A percentile compares a stretch with the other conserved stretches of the same genome.
These are phyloP conservation scores for Hypoxylon sp. DNA, from an alignment of 2,329 filamentous ascomycete species.

Conservation along the genomic window DNA sequence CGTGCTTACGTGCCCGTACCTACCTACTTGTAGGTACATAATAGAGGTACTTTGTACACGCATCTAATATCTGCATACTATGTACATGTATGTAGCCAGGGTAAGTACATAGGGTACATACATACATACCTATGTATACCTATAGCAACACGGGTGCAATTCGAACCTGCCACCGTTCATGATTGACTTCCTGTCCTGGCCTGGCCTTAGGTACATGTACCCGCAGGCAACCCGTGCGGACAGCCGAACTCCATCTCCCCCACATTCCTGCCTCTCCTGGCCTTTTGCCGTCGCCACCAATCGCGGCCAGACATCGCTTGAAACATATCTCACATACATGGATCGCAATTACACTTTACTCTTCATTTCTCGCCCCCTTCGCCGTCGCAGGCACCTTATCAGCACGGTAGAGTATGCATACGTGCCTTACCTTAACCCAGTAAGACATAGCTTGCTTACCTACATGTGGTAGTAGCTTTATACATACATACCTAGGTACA, in stretches of 20 bases:
- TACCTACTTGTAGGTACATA: too few relatives aligned
- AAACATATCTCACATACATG: slow-evolving; percentile 29
- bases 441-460: slow-evolving; percentile 25
- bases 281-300: slow-evolving; percentile 13
- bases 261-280: slow-evolving; percentile 28
- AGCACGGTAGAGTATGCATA: slow-evolving; percentile 14
- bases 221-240: slow-evolving; percentile 21
- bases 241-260: slow-evolving; percentile 24
- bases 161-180: too few relatives aligned
- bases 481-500: background rate
- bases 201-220: too few relatives aligned
- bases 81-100: too few relatives aligned
- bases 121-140: too few relatives aligned
- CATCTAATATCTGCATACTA: background rate
- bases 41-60: background rate
- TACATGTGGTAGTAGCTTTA: background rate
- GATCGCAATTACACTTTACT: background rate
- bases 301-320: slow-evolving; percentile 11
- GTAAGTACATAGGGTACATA: too few relatives aligned
- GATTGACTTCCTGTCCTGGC: too few relatives aligned
- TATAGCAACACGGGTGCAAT: too few relatives aligned
- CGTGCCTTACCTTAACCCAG: slow-evolving; percentile 30
- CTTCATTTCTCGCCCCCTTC: background rate
- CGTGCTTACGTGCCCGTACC: background rate
- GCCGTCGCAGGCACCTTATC: background rate